phyloP scores from a whole-genome alignment of 116 monocot species.

The Cymodocea nodosa region DNA sequence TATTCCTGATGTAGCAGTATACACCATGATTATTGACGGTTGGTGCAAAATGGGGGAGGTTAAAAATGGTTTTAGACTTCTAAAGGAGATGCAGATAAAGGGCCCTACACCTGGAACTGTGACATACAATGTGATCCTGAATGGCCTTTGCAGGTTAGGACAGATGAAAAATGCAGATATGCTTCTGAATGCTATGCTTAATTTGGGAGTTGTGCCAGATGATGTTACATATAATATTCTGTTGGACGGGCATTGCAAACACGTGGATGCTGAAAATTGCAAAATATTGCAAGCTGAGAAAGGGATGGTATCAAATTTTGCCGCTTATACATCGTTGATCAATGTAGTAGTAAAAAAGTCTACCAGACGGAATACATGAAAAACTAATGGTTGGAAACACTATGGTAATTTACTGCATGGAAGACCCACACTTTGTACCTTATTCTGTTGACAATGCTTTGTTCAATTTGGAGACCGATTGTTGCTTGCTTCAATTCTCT shows the following conservation, averaged over 20 bases:
- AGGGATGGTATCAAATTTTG: slow-evolving; percentile 73
- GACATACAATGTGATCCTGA: slow-evolving; percentile 74
- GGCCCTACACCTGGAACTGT: slow-evolving; percentile 45
- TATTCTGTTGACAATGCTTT: too few relatives aligned
- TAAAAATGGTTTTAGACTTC: slow-evolving; percentile 35
- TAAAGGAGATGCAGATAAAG: slow-evolving; percentile 60
- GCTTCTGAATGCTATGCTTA: slow-evolving; percentile 76
- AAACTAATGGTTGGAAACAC: too few relatives aligned
- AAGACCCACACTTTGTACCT: too few relatives aligned
- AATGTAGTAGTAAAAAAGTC: slow-evolving; percentile 30
- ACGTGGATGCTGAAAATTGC: slow-evolving; percentile 18
- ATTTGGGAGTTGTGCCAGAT: slow-evolving; percentile 60
- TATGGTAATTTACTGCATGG: too few relatives aligned
- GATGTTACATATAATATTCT: slow-evolving; percentile 76
- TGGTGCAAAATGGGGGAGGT: slow-evolving; percentile 56
- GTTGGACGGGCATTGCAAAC: slow-evolving; percentile 64
- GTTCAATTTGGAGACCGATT: too few relatives aligned
- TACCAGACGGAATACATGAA: slow-evolving; percentile 3
- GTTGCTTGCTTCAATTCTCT: too few relatives aligned
- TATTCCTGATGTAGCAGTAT: slow-evolving; percentile 33
- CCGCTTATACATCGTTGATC: slow-evolving; percentile 50
- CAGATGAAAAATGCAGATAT: slow-evolving; percentile 86
- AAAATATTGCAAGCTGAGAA: slow-evolving; percentile 46
- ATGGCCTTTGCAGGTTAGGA: slow-evolving; percentile 71
- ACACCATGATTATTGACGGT: slow-evolving; percentile 67